Percentiles rank a stretch among this genome's conserved stretches.
Conservation (phyloP, 2,329 filamentous ascomycete genomes). For the Nigrospora oryzae region DNA sequence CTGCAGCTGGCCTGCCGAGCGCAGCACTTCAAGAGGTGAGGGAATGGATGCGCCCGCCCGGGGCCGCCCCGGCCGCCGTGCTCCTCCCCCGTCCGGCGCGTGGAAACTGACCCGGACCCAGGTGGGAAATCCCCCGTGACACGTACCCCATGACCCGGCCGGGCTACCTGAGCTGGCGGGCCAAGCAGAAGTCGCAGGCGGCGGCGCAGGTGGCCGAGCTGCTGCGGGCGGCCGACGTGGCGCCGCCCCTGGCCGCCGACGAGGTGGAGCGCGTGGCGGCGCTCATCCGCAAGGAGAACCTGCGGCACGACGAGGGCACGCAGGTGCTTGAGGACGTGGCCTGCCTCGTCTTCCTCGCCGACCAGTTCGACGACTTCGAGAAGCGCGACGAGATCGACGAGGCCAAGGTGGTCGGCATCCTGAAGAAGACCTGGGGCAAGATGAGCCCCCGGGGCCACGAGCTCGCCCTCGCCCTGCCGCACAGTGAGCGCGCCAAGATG, state of each 20-base stretch:
- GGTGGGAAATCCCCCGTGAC: slow-evolving; percentile 71
- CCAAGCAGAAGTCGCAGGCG: slow-evolving; percentile 61
- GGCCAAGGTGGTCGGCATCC: slow-evolving; percentile 64
- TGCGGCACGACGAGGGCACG: slow-evolving; percentile 56
- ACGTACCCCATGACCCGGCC: slow-evolving; percentile 65
- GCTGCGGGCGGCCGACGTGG: slow-evolving; percentile 25
- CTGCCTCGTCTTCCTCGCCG: slow-evolving; percentile 79
- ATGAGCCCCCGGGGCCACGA: slow-evolving; percentile 57
- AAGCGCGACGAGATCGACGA: slow-evolving; percentile 57
- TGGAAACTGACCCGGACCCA: slow-evolving; percentile 8
- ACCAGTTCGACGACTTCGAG: slow-evolving; percentile 78
- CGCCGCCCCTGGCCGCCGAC: slow-evolving; percentile 29
- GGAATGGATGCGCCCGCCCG: not conserved
- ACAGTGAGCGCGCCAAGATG: slow-evolving; percentile 52
- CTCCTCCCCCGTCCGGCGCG: no score
- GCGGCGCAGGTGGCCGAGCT: slow-evolving; percentile 47
- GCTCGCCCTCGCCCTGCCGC: slow-evolving; percentile 56
- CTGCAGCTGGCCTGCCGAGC: slow-evolving; percentile 72
- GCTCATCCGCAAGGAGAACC: slow-evolving; percentile 72
- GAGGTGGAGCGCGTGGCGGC: slow-evolving; percentile 55
- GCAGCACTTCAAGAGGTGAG: slow-evolving; percentile 67
- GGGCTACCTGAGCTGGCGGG: slow-evolving; percentile 76
- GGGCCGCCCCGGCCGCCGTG: no score
- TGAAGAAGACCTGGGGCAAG: slow-evolving; percentile 69
- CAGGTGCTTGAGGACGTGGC: slow-evolving; percentile 79